A percentile compares a stretch with the other conserved stretches of the same genome.
phyloP scores from a whole-genome alignment of 495 filamentous ascomycete species.

The Daldinia childiae region DNA sequence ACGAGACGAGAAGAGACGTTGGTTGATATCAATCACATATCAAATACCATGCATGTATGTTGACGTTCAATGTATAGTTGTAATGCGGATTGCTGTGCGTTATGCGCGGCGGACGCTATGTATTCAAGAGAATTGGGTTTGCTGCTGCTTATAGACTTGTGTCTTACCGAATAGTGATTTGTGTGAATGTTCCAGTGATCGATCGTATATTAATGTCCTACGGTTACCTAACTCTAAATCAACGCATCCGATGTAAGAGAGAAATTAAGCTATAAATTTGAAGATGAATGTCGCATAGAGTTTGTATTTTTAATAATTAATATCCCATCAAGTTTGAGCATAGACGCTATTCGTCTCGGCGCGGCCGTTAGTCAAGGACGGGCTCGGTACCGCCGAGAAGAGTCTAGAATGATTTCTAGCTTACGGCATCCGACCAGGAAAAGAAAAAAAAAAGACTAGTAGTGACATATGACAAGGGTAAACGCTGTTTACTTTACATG shows the following conservation, averaged over 20 bases:
- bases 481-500: neutral
- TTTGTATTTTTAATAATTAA: neutral
- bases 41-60: slow-evolving; percentile 1
- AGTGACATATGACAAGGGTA: neutral
- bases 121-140: slow-evolving; percentile 14
- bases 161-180: neutral
- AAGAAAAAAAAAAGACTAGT: neutral
- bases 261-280: neutral
- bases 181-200: neutral
- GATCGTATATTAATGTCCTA: neutral
- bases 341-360: slow-evolving; percentile 1
- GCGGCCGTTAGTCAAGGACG: neutral
- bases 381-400: slow-evolving; percentile 18
- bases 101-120: neutral
- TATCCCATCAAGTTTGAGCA: neutral
- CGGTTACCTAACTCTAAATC: slow-evolving; percentile 12
- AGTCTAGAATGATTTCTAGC: slow-evolving; percentile 13
- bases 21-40: slow-evolving; percentile 31
- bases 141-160: neutral
- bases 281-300: neutral
- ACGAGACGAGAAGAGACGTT: slow-evolving; percentile 16
- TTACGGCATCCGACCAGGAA: neutral
- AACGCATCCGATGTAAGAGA: neutral
- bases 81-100: neutral
- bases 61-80: slow-evolving; percentile 3